Percentiles rank a stretch among this genome's conserved stretches.
phyloP scores from a whole-genome alignment of 2,329 filamentous ascomycete species.

The Dendrostoma leiphaemia region DNA sequence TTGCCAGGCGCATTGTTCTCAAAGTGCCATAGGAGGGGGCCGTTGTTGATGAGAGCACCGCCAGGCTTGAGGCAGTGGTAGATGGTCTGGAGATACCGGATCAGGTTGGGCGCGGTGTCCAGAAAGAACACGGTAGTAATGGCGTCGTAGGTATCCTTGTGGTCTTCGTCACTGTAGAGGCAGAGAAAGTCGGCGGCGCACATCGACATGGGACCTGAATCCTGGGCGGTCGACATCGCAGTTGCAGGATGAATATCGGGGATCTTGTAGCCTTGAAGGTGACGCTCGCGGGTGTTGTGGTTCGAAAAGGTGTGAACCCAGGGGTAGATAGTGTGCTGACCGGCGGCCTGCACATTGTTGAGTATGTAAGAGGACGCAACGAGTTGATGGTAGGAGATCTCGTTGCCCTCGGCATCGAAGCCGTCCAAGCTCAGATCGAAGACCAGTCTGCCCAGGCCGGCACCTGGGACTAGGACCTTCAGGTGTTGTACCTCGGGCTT shows the following conservation, averaged over 20 bases:
- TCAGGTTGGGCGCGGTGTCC: conserved; percentile 91
- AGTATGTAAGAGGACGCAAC: conserved; percentile 77
- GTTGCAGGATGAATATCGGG: conserved; percentile 77
- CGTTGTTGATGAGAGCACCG: conserved; percentile 85
- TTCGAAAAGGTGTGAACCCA: conserved; percentile 91
- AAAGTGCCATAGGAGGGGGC: conserved; percentile 94
- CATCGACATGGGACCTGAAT: conserved; percentile 79
- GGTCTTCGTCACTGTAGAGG: conserved; percentile 68
- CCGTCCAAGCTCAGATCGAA: conserved; percentile 79
- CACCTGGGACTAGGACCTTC: conserved; percentile 81
- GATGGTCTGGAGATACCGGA: conserved; percentile 86
- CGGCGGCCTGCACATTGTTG: conserved; percentile 60
- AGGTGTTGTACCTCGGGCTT: conserved; percentile 33
- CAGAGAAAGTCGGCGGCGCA: conserved; percentile 88
- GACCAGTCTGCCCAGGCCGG: conserved; percentile 82
- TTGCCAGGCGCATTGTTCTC: conserved; percentile 68
- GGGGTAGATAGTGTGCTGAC: conserved; percentile 73
- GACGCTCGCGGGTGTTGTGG: conserved; percentile 68
- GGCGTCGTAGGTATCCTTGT: conserved; percentile 68
- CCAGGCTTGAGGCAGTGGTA: conserved; percentile 71
- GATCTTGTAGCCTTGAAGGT: conserved; percentile 70
- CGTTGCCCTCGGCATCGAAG: conserved; percentile 80
- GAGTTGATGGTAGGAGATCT: conserved; percentile 97
- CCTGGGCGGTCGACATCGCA: conserved; percentile 39
- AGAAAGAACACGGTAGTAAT: conserved; percentile 94